A percentile compares a stretch with the other conserved stretches of the same genome.
Evolutionary conservation across 768 basidiomycete genomes (phyloP).

Genomic region (Mycena latifolia): DNA sequence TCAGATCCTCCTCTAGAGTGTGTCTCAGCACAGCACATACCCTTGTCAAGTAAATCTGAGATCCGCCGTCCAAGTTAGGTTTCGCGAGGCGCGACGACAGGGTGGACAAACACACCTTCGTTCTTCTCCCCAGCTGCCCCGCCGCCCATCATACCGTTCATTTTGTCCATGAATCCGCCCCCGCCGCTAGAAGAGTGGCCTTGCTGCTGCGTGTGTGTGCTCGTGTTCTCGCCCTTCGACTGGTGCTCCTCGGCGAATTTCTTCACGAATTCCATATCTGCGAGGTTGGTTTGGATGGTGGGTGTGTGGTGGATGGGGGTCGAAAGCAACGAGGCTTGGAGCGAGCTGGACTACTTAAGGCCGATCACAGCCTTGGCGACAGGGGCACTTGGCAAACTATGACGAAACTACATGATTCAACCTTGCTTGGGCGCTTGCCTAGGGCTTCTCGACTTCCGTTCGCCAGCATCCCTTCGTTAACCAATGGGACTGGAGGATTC

Average conservation of each 20-base stretch:
- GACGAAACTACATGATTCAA: no score
- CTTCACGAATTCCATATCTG: slow-evolving; percentile 23
- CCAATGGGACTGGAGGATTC: no score
- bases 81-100: not conserved
- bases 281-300: not conserved
- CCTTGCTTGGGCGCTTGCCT: no score
- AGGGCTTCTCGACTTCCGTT: no score
- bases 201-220: not conserved
- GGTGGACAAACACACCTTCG: slow-evolving; percentile 44
- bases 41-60: slow-evolving; percentile 51
- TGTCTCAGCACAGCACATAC: not conserved
- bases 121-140: slow-evolving; percentile 49
- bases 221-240: slow-evolving; percentile 4
- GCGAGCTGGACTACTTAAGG: no score
- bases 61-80: not conserved
- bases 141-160: slow-evolving; percentile 47
- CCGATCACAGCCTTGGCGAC: no score
- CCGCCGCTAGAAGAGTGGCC: slow-evolving; percentile 17
- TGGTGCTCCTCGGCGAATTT: slow-evolving; percentile 6
- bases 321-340: not conserved
- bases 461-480: no score
- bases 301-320: not conserved
- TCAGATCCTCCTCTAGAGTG: not conserved
- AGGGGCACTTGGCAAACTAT: no score
- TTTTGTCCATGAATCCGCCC: slow-evolving; percentile 46